phyloP scores from a whole-genome alignment of 2,329 filamentous ascomycete species.

The Aspergillus chevalieri region DNA sequence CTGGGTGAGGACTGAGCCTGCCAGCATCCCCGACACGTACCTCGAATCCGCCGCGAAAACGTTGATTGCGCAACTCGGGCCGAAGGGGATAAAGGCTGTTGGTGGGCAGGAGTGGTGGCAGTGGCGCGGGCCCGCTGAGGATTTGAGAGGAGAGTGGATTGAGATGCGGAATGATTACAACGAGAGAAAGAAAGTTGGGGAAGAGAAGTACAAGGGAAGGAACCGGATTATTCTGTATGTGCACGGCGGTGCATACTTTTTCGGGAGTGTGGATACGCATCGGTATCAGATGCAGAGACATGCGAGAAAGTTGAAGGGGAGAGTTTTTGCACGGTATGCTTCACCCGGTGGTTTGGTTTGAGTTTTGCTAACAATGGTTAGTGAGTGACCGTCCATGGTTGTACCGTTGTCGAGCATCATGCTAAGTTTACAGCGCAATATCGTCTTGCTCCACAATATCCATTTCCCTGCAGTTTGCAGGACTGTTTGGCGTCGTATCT shows the following conservation, averaged over 20 bases:
- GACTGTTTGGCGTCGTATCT: conserved; percentile 88
- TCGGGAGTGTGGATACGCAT: conserved; percentile 92
- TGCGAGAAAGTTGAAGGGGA: conserved; percentile 84
- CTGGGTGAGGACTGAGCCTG: conserved; percentile 75
- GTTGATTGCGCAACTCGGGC: conserved; percentile 68
- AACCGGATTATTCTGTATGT: conserved; percentile 86
- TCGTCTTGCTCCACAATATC: conserved; percentile 84
- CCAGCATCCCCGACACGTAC: conserved; percentile 59
- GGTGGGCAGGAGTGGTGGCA: conserved; percentile 87
- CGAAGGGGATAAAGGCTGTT: conserved; percentile 64
- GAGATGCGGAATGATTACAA: conserved; percentile 84
- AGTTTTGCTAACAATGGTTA: conserved; percentile 14
- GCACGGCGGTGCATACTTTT: conserved; percentile 91
- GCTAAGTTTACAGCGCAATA: conserved; percentile 53
- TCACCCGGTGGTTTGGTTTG: not conserved
- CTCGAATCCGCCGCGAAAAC: conserved; percentile 61
- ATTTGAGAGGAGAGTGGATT: conserved; percentile 84
- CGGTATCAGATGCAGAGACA: conserved; percentile 97
- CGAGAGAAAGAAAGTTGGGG: conserved; percentile 55
- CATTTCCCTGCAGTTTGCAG: conserved; percentile 86
- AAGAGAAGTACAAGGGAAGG: conserved; percentile 42
- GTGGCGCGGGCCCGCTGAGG: conserved; percentile 63
- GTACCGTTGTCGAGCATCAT: too few species aligned
- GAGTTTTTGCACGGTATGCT: conserved; percentile 66
- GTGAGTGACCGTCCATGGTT: conserved; percentile 11